These are phyloP conservation scores for Penstemon davidsonii DNA, from an alignment of 257 asterid genomes.

Conservation along the genomic window DNA sequence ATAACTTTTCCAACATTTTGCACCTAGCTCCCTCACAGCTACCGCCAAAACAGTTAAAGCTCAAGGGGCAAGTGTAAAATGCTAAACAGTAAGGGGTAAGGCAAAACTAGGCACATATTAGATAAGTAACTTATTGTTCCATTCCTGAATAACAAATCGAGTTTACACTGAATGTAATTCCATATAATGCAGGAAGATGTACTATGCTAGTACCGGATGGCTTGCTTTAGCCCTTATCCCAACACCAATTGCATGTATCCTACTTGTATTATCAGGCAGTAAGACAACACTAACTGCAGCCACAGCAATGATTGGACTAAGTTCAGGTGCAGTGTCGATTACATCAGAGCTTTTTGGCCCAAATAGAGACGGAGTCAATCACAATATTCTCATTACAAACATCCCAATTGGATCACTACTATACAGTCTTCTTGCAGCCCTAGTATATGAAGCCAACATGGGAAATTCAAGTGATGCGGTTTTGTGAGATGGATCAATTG, in stretches of 20 bases:
- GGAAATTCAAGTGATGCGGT: slow-evolving; percentile 15
- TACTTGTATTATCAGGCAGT: slow-evolving; percentile 48
- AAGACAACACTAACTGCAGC: slow-evolving; percentile 37
- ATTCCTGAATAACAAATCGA: not conserved
- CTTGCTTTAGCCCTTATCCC: slow-evolving; percentile 52
- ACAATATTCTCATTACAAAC: slow-evolving; percentile 63
- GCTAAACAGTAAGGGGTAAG: too few species aligned
- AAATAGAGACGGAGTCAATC: slow-evolving; percentile 63
- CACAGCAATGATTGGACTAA: slow-evolving; percentile 59
- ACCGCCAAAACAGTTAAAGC: too few species aligned
- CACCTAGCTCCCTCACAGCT: too few species aligned
- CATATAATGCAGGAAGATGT: slow-evolving; percentile 47
- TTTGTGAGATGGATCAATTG: slow-evolving; percentile 42
- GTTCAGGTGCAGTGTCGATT: slow-evolving; percentile 66
- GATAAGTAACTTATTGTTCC: not conserved
- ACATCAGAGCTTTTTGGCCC: slow-evolving; percentile 70
- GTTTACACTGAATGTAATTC: slow-evolving; percentile 1
- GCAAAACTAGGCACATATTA: too few species aligned
- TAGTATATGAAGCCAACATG: slow-evolving; percentile 52
- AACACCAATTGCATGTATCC: slow-evolving; percentile 50
- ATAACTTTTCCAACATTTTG: too few species aligned
- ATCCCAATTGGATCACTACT: slow-evolving; percentile 68
- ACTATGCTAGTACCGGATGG: slow-evolving; percentile 59
- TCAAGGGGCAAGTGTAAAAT: not conserved
- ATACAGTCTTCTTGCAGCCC: slow-evolving; percentile 64